Conservation (phyloP, 768 basidiomycete species). For the Mycena galopus region DNA sequence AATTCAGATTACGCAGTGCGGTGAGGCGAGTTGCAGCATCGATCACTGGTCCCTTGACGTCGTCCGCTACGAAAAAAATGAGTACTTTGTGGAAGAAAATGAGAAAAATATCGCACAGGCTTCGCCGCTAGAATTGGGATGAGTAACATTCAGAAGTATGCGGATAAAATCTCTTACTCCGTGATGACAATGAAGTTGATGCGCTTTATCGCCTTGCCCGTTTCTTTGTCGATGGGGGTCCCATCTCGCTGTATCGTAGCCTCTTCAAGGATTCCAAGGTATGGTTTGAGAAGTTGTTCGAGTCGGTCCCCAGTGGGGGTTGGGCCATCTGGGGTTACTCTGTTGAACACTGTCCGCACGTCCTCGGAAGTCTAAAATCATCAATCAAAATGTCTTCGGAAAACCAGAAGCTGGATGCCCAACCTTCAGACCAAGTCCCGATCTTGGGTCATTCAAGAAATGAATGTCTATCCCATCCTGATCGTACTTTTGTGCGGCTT, state of each 20-base stretch:
- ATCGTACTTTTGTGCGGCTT: conserved; percentile 63
- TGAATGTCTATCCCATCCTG: conserved; percentile 71
- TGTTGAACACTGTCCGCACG: conserved; percentile 58
- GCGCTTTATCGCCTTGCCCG: conserved; percentile 59
- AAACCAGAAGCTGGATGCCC: conserved; percentile 40
- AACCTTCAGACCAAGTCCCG: conserved; percentile 56
- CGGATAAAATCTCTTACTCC: conserved; percentile 58
- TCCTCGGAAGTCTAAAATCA: conserved; percentile 48
- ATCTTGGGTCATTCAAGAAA: conserved; percentile 63
- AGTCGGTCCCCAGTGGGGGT: conserved; percentile 59
- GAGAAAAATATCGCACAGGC: neutral
- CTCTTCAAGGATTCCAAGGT: conserved; percentile 43
- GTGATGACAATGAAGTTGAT: conserved; percentile 74
- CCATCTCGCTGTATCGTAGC: conserved; percentile 40
- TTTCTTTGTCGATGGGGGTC: conserved; percentile 26
- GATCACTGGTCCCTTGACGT: conserved; percentile 62
- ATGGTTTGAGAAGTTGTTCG: conserved; percentile 46
- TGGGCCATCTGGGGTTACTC: conserved; percentile 56
- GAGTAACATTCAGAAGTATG: neutral
- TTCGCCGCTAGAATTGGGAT: neutral
- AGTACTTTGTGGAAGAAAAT: neutral
- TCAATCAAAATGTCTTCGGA: neutral
- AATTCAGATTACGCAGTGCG: conserved; percentile 39
- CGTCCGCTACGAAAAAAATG: conserved; percentile 57
- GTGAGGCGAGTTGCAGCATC: conserved; percentile 64